Evolutionary conservation across 371 early-diverging fungal species (phyloP).

Genomic region (Mucor mucedo): DNA sequence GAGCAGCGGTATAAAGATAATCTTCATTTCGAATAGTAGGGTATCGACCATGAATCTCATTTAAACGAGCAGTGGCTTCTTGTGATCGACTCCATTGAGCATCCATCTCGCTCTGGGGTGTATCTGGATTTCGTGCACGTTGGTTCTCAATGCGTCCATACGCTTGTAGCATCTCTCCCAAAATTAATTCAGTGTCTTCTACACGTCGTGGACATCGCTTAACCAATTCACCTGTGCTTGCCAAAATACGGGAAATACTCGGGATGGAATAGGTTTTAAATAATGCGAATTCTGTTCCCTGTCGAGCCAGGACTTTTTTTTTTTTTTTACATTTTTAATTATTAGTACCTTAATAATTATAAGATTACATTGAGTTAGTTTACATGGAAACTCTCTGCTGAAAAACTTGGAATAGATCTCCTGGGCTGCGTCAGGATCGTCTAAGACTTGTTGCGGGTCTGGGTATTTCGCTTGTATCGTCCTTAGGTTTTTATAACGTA

Average conservation of each 20-base stretch:
- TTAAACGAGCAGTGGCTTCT: constrained; percentile 37
- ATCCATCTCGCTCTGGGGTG: constrained; percentile 2
- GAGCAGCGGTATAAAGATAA: constrained; percentile 42
- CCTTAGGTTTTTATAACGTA: constrained; percentile 40
- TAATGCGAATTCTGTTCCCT: constrained; percentile 38
- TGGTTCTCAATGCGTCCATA: constrained; percentile 34
- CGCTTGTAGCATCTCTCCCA: constrained; percentile 32
- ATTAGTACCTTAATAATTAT: too few species aligned
- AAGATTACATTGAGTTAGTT: not conserved
- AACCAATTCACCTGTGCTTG: constrained; percentile 42
- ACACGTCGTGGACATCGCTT: constrained; percentile 31
- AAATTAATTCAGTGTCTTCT: constrained; percentile 48
- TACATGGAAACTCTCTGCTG: constrained; percentile 53
- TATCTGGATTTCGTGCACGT: not conserved
- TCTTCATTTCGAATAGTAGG: constrained; percentile 53
- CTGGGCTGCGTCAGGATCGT: constrained; percentile 39
- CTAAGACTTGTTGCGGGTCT: constrained; percentile 44
- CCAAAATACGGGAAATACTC: constrained; percentile 45
- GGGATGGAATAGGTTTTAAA: constrained; percentile 55
- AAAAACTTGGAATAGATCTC: constrained; percentile 19
- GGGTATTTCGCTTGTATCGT: constrained; percentile 43
- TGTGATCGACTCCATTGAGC: constrained; percentile 33
- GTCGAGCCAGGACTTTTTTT: constrained; percentile 1
- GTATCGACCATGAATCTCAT: constrained; percentile 53
- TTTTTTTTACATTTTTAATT: not conserved